Evolutionary conservation across 129 eudicot genomes (phyloP).

Genomic region (Artemisia argyi): DNA sequence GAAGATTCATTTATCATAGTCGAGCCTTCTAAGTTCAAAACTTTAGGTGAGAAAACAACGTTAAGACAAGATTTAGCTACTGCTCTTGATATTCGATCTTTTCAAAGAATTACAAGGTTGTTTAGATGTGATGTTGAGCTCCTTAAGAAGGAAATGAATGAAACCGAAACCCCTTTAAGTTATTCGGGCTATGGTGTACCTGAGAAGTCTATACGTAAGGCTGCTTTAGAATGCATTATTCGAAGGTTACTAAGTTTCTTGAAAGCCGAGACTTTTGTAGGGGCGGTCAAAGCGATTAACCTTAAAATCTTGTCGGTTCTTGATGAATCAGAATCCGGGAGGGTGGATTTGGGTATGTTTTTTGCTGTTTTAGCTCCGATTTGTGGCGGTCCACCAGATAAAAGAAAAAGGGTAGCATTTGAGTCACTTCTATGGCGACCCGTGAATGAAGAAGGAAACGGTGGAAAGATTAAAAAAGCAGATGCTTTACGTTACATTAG

Average conservation of each 20-base stretch:
- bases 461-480: slow-evolving; percentile 48
- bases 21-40: slow-evolving; percentile 71
- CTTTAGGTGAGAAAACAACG: slow-evolving; percentile 71
- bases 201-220: slow-evolving; percentile 86
- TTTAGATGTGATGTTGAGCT: slow-evolving; percentile 81
- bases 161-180: slow-evolving; percentile 66
- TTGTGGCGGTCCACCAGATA: slow-evolving; percentile 79
- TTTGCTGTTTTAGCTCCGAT: slow-evolving; percentile 86
- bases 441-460: slow-evolving; percentile 42
- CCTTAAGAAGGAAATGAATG: slow-evolving; percentile 80
- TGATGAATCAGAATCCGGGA: slow-evolving; percentile 81
- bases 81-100: slow-evolving; percentile 80
- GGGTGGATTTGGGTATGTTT: slow-evolving; percentile 97
- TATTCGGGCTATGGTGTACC: slow-evolving; percentile 89
- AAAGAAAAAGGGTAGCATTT: slow-evolving; percentile 74
- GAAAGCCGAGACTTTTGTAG: slow-evolving; percentile 92
- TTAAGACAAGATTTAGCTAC: slow-evolving; percentile 61
- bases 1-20: slow-evolving; percentile 64
- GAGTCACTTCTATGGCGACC: slow-evolving; percentile 88
- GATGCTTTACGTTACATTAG: slow-evolving; percentile 71
- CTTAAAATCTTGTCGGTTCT: slow-evolving; percentile 74
- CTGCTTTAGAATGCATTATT: slow-evolving; percentile 73
- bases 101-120: slow-evolving; percentile 83
- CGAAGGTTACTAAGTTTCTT: slow-evolving; percentile 69
- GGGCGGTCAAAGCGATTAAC: slow-evolving; percentile 82